Conservation (phyloP, 495 filamentous ascomycete genomes). For the Aspergillus nanangensis region DNA sequence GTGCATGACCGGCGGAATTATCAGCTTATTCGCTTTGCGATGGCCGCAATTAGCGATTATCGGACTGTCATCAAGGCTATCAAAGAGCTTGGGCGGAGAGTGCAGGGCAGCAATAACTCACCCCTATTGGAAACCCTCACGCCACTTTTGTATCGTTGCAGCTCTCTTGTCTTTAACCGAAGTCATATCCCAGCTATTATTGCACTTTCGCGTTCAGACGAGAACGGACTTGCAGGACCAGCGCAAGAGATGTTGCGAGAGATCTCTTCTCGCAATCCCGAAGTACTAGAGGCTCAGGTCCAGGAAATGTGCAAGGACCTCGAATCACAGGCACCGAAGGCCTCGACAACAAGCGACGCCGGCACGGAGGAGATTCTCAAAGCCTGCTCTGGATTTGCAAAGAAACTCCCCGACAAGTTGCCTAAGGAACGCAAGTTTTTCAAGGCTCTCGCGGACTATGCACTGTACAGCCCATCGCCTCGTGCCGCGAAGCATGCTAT, state of each 20-base stretch:
- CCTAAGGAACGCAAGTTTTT: conserved; percentile 81
- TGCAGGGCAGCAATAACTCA: conserved; percentile 59
- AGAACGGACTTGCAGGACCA: conserved; percentile 66
- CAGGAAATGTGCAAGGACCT: conserved; percentile 87
- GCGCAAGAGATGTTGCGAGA: conserved; percentile 92
- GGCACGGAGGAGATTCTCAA: conserved; percentile 83
- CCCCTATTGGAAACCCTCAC: conserved; percentile 71
- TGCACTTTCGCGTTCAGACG: conserved; percentile 76
- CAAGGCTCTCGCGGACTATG: conserved; percentile 74
- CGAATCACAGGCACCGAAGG: conserved; percentile 70
- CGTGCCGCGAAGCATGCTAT: conserved; percentile 90
- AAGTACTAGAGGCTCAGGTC: conserved; percentile 86
- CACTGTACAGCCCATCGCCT: conserved; percentile 74
- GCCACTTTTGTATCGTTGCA: conserved; percentile 78
- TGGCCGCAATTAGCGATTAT: conserved; percentile 85
- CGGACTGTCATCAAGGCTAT: conserved; percentile 83
- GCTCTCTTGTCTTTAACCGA: conserved; percentile 83
- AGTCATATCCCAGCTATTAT: conserved; percentile 91
- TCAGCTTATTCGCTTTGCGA: conserved; percentile 79
- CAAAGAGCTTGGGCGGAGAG: conserved; percentile 80
- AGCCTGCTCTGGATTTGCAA: conserved; percentile 85
- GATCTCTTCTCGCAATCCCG: conserved; percentile 82
- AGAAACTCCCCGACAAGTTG: conserved; percentile 77
- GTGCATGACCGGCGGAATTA: conserved; percentile 87
- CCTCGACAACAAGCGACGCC: conserved; percentile 57